phyloP scores from a whole-genome alignment of 2,329 filamentous ascomycete genomes.

The Hymenoscyphus repandus region DNA sequence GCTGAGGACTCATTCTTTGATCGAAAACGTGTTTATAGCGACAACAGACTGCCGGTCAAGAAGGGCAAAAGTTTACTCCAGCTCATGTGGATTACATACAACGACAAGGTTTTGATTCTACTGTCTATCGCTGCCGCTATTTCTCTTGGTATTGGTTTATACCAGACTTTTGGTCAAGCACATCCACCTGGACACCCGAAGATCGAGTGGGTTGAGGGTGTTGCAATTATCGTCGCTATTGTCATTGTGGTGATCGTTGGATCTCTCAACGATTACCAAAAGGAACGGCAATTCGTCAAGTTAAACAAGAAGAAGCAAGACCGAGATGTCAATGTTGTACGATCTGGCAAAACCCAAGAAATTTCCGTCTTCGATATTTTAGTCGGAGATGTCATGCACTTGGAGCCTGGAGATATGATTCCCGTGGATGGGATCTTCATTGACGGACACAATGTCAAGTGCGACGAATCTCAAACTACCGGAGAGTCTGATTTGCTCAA shows the following conservation, averaged over 20 bases:
- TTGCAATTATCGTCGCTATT: slow-evolving; percentile 74
- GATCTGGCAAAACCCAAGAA: slow-evolving; percentile 66
- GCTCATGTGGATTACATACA: slow-evolving; percentile 75
- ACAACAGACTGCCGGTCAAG: slow-evolving; percentile 62
- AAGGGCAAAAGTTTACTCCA: slow-evolving; percentile 65
- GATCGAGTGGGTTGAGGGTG: slow-evolving; percentile 77
- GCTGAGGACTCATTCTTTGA: slow-evolving; percentile 44
- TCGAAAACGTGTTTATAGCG: slow-evolving; percentile 63
- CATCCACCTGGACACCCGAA: slow-evolving; percentile 41
- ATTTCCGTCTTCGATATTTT: slow-evolving; percentile 67
- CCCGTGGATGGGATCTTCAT: slow-evolving; percentile 69
- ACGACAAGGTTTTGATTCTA: slow-evolving; percentile 73
- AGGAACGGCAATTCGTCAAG: slow-evolving; percentile 75
- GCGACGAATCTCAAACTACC: slow-evolving; percentile 70
- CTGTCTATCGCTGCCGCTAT: slow-evolving; percentile 67
- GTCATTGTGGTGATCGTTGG: slow-evolving; percentile 71
- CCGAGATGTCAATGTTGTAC: slow-evolving; percentile 65
- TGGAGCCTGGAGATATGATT: slow-evolving; percentile 69
- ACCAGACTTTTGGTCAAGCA: slow-evolving; percentile 60
- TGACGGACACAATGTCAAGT: slow-evolving; percentile 59
- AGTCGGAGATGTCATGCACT: slow-evolving; percentile 67
- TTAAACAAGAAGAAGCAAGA: slow-evolving; percentile 77
- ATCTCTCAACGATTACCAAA: slow-evolving; percentile 78
- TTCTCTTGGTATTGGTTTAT: slow-evolving; percentile 69
- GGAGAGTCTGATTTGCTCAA: slow-evolving; percentile 70